A percentile compares a stretch with the other conserved stretches of the same genome.
phyloP scores from a whole-genome alignment of 257 asterid species.

The Thymus mandschuricus region DNA sequence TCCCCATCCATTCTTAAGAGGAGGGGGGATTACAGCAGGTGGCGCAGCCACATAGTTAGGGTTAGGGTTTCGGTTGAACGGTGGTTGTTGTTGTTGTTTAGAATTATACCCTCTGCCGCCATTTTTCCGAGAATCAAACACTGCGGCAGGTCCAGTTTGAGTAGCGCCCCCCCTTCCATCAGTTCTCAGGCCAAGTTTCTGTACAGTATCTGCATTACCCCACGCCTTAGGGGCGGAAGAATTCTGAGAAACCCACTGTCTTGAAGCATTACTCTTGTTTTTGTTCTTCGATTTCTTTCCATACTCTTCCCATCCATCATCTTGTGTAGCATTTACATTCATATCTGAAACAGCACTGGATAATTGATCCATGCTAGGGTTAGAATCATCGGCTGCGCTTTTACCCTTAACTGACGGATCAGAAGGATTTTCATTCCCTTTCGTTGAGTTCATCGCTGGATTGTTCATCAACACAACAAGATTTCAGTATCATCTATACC shows the following conservation, averaged over 20 bases:
- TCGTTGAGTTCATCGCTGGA: conserved; percentile 58
- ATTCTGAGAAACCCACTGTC: conserved; percentile 44
- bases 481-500: neutral
- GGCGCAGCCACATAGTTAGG: conserved; percentile 27
- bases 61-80: conserved; percentile 9
- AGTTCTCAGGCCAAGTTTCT: conserved; percentile 46
- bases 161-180: conserved; percentile 53
- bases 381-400: conserved; percentile 31
- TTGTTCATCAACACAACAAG: conserved; percentile 21
- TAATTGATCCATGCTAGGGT: conserved; percentile 39
- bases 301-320: conserved; percentile 71
- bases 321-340: conserved; percentile 39
- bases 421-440: conserved; percentile 30
- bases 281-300: conserved; percentile 58
- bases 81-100: conserved; percentile 43
- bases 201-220: conserved; percentile 53
- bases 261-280: conserved; percentile 39
- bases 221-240: conserved; percentile 58
- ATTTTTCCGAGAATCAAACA: conserved; percentile 43
- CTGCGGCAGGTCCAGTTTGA: conserved; percentile 41
- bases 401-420: conserved; percentile 33
- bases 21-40: conserved; percentile 50
- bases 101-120: conserved; percentile 49
- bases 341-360: conserved; percentile 45
- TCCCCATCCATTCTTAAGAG: conserved; percentile 53